Base-by-base conservation (phyloP, 1,284 basidiomycete genomes). In the Melanopsichium pennsylvanicum region DNA sequence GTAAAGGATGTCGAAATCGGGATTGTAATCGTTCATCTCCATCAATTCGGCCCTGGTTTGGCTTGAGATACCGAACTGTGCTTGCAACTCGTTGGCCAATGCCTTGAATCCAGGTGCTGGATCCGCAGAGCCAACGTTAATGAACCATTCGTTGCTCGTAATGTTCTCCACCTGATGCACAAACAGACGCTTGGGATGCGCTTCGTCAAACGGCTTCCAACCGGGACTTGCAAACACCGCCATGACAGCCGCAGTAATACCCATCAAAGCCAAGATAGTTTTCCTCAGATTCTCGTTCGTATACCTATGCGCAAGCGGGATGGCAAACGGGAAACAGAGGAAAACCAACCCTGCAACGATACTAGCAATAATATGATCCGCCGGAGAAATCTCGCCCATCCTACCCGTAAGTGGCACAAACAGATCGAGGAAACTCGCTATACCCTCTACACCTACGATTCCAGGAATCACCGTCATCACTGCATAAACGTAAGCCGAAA, bases 111-210 rank as follows among this genome's bases (percentile, higher is more conserved):
- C 88, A 2, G 92, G 89, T 0, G 91, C 92, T 5, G 88, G 86
- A 78, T 97, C 94, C 12, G 93, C 89, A 2, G 88, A 85, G 4
- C 91, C 92, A 32, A 97, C 81, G 74, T 97, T 92, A 18, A 95
- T 83, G 60, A 89, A 86, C 69, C 89, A 88, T 64, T 90, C 87
- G 22, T 88, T 89, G 44, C 91, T 78, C 13, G 82, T 82, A 42
- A 82, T 77, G 80, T 97, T 94, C 82, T 95, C 92, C 70, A 88
- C 86, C 79, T 93, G 90, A 52, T 97, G 83, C 19, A 94, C 85
- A 72, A 91, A 93, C 36, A 96, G 69, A 45, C 95, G 84, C 82
- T 93, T 93, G 61, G 94, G 95, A 80, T 97, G 94, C 84, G 87
- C 87, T 12, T 77, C 81, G 76, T 97, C 92, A 79, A 93, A 98